Conservation (phyloP, 495 filamentous ascomycete species). For the Aspergillus biplanus region DNA sequence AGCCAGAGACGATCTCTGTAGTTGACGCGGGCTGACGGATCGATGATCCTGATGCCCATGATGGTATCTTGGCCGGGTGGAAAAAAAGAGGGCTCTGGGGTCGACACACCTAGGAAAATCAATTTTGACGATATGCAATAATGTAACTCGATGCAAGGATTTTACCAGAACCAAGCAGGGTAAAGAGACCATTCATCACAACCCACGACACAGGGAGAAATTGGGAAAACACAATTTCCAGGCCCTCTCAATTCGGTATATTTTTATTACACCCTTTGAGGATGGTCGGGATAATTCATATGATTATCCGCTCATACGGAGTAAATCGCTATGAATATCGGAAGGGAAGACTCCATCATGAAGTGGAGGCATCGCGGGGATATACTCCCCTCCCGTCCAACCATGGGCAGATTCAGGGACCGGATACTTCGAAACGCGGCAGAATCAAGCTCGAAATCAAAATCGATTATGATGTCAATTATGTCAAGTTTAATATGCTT, state of each 20-base stretch:
- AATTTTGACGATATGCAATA: conserved; percentile 2
- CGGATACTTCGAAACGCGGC: neutral
- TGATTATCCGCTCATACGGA: too few relatives aligned
- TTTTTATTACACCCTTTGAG: neutral
- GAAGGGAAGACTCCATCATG: too few relatives aligned
- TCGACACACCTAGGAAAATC: neutral
- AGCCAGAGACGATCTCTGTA: too few relatives aligned
- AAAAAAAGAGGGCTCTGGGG: neutral
- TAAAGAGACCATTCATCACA: neutral
- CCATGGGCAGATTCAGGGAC: neutral
- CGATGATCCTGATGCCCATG: too few relatives aligned
- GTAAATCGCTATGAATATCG: too few relatives aligned
- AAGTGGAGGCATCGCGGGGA: too few relatives aligned
- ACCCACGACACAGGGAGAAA: neutral
- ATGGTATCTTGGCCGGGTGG: too few relatives aligned
- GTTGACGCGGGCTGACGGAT: too few relatives aligned
- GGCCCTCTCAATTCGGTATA: neutral
- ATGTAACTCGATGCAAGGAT: conserved; percentile 11
- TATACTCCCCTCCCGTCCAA: too few relatives aligned
- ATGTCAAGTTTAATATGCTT: neutral
- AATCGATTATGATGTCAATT: neutral
- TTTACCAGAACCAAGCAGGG: neutral
- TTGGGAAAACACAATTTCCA: neutral
- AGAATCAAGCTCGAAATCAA: neutral
- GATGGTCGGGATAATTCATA: too few relatives aligned